These are phyloP conservation scores for Vitis hybrid DNA, from an alignment of 177 flowering plant species.

Conservation along the genomic window DNA sequence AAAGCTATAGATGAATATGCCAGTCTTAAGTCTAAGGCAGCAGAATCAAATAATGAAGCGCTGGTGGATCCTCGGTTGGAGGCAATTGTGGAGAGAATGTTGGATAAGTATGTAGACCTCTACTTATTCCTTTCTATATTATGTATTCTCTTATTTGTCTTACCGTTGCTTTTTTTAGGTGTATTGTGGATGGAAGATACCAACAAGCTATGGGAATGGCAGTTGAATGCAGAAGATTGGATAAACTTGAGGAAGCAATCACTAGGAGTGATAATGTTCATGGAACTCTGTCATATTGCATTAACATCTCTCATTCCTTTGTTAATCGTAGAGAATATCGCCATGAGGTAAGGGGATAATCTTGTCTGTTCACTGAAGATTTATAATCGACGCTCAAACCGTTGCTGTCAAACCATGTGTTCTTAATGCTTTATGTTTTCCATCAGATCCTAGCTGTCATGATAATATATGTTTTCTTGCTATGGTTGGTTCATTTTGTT, in stretches of 20 bases:
- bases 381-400: not conserved
- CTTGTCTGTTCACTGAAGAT: not conserved
- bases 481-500: too few relatives aligned
- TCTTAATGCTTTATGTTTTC: not conserved
- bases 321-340: slow-evolving; percentile 88
- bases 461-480: too few relatives aligned
- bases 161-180: slow-evolving; percentile 47
- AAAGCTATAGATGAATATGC: slow-evolving; percentile 99
- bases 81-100: slow-evolving; percentile 95
- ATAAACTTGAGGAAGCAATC: slow-evolving; percentile 95
- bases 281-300: slow-evolving; percentile 75
- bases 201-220: slow-evolving; percentile 99
- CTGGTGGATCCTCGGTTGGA: slow-evolving; percentile 84
- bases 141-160: not conserved
- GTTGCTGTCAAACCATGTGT: not conserved
- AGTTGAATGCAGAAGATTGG: slow-evolving; percentile 92
- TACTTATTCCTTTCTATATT: not conserved
- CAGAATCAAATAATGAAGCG: slow-evolving; percentile 59
- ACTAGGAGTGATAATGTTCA: slow-evolving; percentile 84
- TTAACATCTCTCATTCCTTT: slow-evolving; percentile 76
- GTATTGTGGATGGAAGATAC: slow-evolving; percentile 84
- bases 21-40: slow-evolving; percentile 65
- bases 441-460: too few relatives aligned
- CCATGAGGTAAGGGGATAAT: slow-evolving; percentile 56
- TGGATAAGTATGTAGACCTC: slow-evolving; percentile 72